Evolutionary conservation across 1,284 basidiomycete genomes (phyloP), one percentile per base, ranked within the genome.

Genomic region (Puccinia horiana): DNA sequence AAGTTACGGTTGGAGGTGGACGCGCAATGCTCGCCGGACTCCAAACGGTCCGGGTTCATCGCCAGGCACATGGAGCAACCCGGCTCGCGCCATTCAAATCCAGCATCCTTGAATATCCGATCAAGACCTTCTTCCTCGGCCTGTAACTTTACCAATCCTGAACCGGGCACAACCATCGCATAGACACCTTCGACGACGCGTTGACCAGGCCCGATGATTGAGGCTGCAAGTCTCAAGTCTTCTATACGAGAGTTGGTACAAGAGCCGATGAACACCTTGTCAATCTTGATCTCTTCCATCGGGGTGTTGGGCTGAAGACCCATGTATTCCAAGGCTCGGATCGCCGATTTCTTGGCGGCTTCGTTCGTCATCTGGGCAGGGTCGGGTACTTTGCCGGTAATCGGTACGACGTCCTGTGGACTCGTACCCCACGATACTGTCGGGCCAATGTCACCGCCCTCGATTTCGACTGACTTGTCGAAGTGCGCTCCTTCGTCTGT

Each of bases 51-150:
- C 14, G 95, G 94, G 88, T 98, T 98, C 96, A 98, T 98, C 63
- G 95, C 96, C 83, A 98, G 88, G 88, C 95, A 98, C 96, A 98
- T 98, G 44, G 96, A 98, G 87, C 95, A 98, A 44, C 95, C 95
- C 42, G 96, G 96, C 88, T 98, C 96, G 83, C 95, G 91, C 95
- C 95, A 98, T 87, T 98, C 96, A 86, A 97, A 98, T 29, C 96
- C 96, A 40, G 95, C 95, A 76, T 94, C 93, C 87, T 92, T 94
- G 90, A 98, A 96, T 85, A 98, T 89, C 80, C 90, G 90, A 86
- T 97, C 95, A 83, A 98, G 90, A 56, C 95, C 95, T 86, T 98
- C 95, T 37, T 92, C 93, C 88, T 98, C 95, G 20, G 96, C 94
- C 86, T 97, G 96, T 86, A 95, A 92, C 88, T 96, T 98, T 87